Base-by-base conservation (phyloP, 2,329 filamentous ascomycete genomes). In the Dactylellina cionopaga region DNA sequence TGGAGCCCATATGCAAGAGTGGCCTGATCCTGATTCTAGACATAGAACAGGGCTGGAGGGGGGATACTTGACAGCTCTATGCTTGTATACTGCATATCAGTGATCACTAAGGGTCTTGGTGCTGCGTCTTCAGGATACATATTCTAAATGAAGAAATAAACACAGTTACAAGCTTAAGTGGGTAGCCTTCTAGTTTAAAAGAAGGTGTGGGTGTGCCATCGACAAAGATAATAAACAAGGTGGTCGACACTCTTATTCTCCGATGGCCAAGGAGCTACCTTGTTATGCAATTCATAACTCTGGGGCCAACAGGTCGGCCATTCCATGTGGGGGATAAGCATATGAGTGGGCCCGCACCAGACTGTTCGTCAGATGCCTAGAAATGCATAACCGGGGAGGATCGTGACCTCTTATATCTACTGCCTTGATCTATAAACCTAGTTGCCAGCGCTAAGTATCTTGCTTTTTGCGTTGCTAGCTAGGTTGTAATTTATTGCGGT, bases 1-100 rank as follows among this genome's bases (percentile, higher is more conserved):
- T 27, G 29, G 35, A 25, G 43, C 46, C 51, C 66, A 64, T 71
- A 58, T 72, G 68, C 68, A 72, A 72, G 68, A 65, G 68, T 72
- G 68, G 68, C 49, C 59, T 72, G 59, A 72, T 17, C 15, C 54
- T 46, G 19, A n/a, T 54, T 60, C 46, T 41, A 58, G 52, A 52
- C 44, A 44, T 37, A 39, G 39, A 41, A 24, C 31, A 22, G 43
- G 46, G 52, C 13, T 31, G 24, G 3, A 29, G 33, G 9, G 5
- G 25, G n/a, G 29, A 59, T 35, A 11, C 22, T 10, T 19, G 41
- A 11, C 2, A 19, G 19, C n/a, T 22, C n/a, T 17, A 44, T 44
- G 2, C 17, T 5, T 44, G 41, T 24, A 44, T 44, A 19, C 24
- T 44, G 39, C 3, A 43, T 5, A n/a, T 7, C 15, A 5, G n/a